Evolutionary conservation across 805 yeast species (phyloP), one percentile per base, ranked within the genome.

Genomic region (Naumovozyma castellii): DNA sequence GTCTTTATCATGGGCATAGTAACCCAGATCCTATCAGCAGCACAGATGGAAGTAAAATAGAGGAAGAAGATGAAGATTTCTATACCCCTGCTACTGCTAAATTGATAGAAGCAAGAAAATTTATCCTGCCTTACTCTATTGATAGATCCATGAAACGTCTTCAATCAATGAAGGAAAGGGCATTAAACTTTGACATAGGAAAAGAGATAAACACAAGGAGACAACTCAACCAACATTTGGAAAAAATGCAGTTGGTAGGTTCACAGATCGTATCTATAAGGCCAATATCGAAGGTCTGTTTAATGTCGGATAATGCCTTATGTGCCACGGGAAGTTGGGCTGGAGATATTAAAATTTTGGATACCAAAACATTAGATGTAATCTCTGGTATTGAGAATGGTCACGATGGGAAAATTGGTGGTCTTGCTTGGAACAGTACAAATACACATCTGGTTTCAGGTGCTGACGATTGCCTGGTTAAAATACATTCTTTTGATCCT

Each of bases 281-380:
- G 42, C 85, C 94, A 3, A 68, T 83, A 0, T 79, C 94, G 0
- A 56, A 67, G 2, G 74, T 79, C 1, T 50, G 74, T 5, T 66
- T 74, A 16, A 66, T 76, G 3, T 59, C 64, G 3, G 33, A 50
- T 2, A 31, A 35, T 1, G 10, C 18, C 2, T 15, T 8, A 12
- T 32, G 84, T 2, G 81, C 85, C 0, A 66, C 76, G 12, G 92
- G 87, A 0, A 82, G 92, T 29, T 90, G 97, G 97, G 75, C 79
- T 45, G 97, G 97, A 3, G 67, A 68, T 19, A 49, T 85, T 4
- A 71, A 69, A 44, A 45, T 84, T 1, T 32, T 81, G n/a, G 57
- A 71, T 34, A 47, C 58, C 3, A 50, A 59, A 0, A 57, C 69
- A 3, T 58, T 80, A 32, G 59, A 62, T 15, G 43, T 56, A 6